Conservation (phyloP, 805 yeast species). For the Spathaspora arborariae region DNA sequence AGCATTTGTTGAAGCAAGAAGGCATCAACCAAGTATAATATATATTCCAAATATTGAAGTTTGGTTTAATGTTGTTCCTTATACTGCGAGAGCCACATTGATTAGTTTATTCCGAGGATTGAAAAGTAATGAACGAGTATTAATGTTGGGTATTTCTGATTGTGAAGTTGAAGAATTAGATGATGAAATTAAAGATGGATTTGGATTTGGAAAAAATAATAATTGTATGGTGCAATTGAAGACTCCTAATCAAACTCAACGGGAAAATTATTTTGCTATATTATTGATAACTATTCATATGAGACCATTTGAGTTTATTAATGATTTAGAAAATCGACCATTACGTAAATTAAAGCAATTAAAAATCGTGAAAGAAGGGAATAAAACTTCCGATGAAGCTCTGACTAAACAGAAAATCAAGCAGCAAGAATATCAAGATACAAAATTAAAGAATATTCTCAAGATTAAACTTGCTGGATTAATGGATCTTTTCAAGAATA, state of each 20-base stretch:
- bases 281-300: slow-evolving; percentile 54
- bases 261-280: slow-evolving; percentile 52
- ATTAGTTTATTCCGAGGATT: slow-evolving; percentile 65
- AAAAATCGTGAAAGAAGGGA: slow-evolving; percentile 20
- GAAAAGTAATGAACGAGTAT: slow-evolving; percentile 65
- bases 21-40: slow-evolving; percentile 85
- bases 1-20: slow-evolving; percentile 77
- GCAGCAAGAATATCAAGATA: slow-evolving; percentile 61
- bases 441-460: slow-evolving; percentile 76
- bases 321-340: slow-evolving; percentile 58
- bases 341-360: slow-evolving; percentile 43
- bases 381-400: slow-evolving; percentile 18
- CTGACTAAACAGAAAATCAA: slow-evolving; percentile 43
- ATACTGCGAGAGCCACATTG: slow-evolving; percentile 68
- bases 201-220: slow-evolving; percentile 54
- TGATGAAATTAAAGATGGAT: slow-evolving; percentile 47
- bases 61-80: slow-evolving; percentile 67
- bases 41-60: slow-evolving; percentile 79
- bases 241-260: slow-evolving; percentile 44
- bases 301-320: slow-evolving; percentile 67
- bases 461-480: slow-evolving; percentile 83
- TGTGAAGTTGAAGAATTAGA: slow-evolving; percentile 36
- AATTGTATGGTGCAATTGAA: slow-evolving; percentile 36
- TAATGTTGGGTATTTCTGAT: slow-evolving; percentile 73
- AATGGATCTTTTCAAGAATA: slow-evolving; percentile 82